Percentiles rank a stretch among this genome's conserved stretches.
Conservation (phyloP, 2,329 filamentous ascomycete species). For the Neofusicoccum parvum region DNA sequence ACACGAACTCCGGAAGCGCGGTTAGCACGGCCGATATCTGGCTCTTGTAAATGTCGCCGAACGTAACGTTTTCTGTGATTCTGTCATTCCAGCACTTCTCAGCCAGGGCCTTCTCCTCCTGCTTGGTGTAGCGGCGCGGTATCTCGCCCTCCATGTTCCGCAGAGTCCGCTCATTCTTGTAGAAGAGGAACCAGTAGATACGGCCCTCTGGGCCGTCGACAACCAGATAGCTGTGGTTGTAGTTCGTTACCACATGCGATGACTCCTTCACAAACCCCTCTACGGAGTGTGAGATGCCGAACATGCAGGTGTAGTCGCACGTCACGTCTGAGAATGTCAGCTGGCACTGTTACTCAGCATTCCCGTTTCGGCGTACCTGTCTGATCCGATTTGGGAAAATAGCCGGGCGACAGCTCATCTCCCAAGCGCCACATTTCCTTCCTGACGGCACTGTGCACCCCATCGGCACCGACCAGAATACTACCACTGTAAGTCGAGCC, state of each 20-base stretch:
- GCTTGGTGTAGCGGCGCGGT: conserved; percentile 25
- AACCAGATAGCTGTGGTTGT: too few relatives aligned
- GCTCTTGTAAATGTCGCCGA: conserved; percentile 39
- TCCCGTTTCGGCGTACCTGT: neutral
- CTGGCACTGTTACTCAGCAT: neutral
- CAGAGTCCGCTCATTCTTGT: too few relatives aligned
- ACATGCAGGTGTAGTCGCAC: conserved; percentile 9
- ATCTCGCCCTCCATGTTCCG: too few relatives aligned
- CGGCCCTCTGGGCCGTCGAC: too few relatives aligned
- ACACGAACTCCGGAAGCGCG: conserved; percentile 41
- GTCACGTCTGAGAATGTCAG: neutral
- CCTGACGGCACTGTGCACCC: conserved; percentile 11
- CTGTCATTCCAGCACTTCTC: conserved; percentile 29
- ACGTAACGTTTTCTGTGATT: conserved; percentile 32
- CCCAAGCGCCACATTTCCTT: conserved; percentile 23
- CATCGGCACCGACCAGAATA: conserved; percentile 20
- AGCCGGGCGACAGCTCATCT: conserved; percentile 3
- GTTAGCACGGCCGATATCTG: conserved; percentile 28
- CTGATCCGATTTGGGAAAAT: neutral
- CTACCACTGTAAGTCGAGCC: neutral
- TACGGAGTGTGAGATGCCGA: neutral
- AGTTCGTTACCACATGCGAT: too few relatives aligned
- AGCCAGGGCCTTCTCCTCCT: conserved; percentile 34
- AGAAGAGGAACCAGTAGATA: too few relatives aligned
- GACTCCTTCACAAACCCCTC: too few relatives aligned